A percentile compares a stretch with the other conserved stretches of the same genome.
Evolutionary conservation across 1,139 yeast species (phyloP).

Genomic region (Yamadazyma jaroonii): DNA sequence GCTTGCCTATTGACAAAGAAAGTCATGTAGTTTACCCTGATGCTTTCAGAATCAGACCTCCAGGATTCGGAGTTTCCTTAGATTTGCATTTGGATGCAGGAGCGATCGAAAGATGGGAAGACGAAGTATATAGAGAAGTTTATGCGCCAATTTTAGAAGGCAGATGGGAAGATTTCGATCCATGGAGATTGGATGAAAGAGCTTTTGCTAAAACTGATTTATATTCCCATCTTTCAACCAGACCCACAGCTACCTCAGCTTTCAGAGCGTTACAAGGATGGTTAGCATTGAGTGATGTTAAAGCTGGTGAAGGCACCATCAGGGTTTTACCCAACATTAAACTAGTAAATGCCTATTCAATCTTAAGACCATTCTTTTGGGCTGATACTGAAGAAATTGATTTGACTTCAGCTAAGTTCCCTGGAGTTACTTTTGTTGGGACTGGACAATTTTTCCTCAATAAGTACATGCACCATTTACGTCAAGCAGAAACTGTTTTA

Average conservation of each 20-base stretch:
- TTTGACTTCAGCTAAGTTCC: conserved; percentile 20
- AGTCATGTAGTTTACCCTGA: conserved; percentile 37
- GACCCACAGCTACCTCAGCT: conserved; percentile 33
- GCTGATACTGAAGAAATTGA: conserved; percentile 24
- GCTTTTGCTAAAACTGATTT: conserved; percentile 32
- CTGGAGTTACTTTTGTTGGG: conserved; percentile 19
- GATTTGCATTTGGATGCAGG: conserved; percentile 48
- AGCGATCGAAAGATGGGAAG: conserved; percentile 39
- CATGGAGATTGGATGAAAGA: conserved; percentile 38
- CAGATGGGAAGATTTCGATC: conserved; percentile 46
- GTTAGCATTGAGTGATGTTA: conserved; percentile 34
- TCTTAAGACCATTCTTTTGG: conserved; percentile 44
- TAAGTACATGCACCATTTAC: conserved; percentile 23
- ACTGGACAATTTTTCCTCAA: conserved; percentile 20
- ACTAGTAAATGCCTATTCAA: conserved; percentile 36
- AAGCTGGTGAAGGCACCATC: conserved; percentile 45
- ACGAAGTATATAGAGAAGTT: conserved; percentile 30
- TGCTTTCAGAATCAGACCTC: conserved; percentile 39
- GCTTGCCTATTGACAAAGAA: conserved; percentile 24
- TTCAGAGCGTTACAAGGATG: conserved; percentile 51
- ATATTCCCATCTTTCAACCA: conserved; percentile 22
- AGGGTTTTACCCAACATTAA: conserved; percentile 38
- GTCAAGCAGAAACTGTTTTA: conserved; percentile 21
- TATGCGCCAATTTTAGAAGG: conserved; percentile 42
- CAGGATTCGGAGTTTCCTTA: conserved; percentile 35